Percentiles rank a stretch among this genome's conserved stretches.
Evolutionary conservation across 495 filamentous ascomycete species (phyloP).

Genomic region (Cercophora newfieldiana): DNA sequence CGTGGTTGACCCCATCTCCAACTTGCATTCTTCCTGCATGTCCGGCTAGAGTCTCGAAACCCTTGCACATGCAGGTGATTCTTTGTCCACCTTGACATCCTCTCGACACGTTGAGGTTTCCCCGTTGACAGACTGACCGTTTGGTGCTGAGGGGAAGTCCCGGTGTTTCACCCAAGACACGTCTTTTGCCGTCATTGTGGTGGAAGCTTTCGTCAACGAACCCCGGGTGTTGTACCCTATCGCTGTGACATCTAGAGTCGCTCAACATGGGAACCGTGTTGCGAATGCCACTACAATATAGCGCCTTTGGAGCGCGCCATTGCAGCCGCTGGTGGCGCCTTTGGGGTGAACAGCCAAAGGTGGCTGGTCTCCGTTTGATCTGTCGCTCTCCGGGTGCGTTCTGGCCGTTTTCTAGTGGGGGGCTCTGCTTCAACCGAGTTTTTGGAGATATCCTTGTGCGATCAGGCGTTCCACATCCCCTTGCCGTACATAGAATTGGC

Average conservation of each 20-base stretch:
- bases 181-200: constrained; percentile 36
- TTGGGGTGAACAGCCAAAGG: background rate
- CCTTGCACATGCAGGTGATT: constrained; percentile 26
- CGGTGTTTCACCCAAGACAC: constrained; percentile 3
- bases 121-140: background rate
- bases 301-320: background rate
- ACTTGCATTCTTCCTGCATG: constrained; percentile 22
- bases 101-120: background rate
- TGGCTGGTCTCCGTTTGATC: background rate
- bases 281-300: background rate
- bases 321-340: background rate
- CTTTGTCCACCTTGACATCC: constrained; percentile 15
- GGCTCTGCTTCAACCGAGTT: constrained; percentile 64
- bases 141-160: constrained; percentile 13
- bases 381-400: background rate
- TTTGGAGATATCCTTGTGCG: constrained; percentile 94
- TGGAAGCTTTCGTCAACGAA: constrained; percentile 29
- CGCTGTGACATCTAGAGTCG: background rate
- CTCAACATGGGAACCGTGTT: background rate
- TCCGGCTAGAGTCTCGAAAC: constrained; percentile 3
- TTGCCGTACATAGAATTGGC: constrained; percentile 95
- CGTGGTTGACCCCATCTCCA: constrained; percentile 14
- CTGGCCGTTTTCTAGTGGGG: background rate
- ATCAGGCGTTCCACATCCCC: constrained; percentile 96
- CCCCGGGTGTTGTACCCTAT: constrained; percentile 16